phyloP scores from a whole-genome alignment of 1,284 basidiomycete species.

The Rhodotorula sp. region DNA sequence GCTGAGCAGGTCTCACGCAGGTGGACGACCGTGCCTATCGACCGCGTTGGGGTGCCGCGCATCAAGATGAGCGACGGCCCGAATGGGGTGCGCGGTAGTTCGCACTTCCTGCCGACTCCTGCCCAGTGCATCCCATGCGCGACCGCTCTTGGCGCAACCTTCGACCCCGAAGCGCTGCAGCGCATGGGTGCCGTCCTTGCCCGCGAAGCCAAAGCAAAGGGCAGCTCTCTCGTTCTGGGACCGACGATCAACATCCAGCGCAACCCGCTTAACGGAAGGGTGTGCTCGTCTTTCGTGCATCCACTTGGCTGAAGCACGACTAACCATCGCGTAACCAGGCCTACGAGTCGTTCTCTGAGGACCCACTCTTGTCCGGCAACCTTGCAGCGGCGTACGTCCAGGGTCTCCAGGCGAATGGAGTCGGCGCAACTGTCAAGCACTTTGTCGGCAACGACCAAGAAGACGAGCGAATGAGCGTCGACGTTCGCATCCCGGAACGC shows the following conservation, averaged over 20 bases:
- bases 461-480: conserved; percentile 48
- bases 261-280: conserved; percentile 2
- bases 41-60: conserved; percentile 62
- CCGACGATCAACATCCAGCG: not conserved
- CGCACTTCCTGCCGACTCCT: conserved; percentile 61
- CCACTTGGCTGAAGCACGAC: not conserved
- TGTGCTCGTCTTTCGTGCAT: not conserved
- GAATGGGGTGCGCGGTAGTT: conserved; percentile 48
- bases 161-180: conserved; percentile 15
- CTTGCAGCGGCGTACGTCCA: conserved; percentile 22
- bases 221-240: conserved; percentile 4
- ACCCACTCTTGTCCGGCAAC: conserved; percentile 25
- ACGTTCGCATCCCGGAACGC: conserved; percentile 42
- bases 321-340: conserved; percentile 59
- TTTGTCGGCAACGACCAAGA: conserved; percentile 47
- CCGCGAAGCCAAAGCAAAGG: conserved; percentile 22
- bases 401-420: conserved; percentile 27
- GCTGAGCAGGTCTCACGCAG: not conserved
- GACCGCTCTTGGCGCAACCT: conserved; percentile 21
- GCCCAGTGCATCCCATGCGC: conserved; percentile 16
- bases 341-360: conserved; percentile 70
- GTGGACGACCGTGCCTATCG: conserved; percentile 63
- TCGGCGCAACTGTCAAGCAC: conserved; percentile 29
- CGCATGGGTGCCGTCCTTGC: conserved; percentile 21
- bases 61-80: conserved; percentile 47